Evolutionary conservation across 768 basidiomycete genomes (phyloP).

Genomic region (Suillus luteus): DNA sequence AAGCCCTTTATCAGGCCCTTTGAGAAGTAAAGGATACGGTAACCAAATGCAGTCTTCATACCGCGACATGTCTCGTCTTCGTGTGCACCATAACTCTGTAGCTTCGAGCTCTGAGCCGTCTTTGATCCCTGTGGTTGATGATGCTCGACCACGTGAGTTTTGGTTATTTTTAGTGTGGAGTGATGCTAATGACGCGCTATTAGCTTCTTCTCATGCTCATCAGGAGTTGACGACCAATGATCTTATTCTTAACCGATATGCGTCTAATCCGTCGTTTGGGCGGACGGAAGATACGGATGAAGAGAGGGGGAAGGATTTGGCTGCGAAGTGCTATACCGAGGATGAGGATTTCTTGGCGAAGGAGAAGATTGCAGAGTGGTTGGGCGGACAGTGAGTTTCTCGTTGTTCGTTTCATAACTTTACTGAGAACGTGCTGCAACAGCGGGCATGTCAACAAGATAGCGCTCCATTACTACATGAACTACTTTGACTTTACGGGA

Average conservation of each 20-base stretch:
- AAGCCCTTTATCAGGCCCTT: conserved; percentile 47
- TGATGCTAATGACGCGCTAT: conserved; percentile 11
- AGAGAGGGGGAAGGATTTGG: conserved; percentile 67
- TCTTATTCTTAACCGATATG: conserved; percentile 45
- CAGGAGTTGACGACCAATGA: conserved; percentile 61
- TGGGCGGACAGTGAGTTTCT: conserved; percentile 85
- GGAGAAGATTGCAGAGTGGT: conserved; percentile 96
- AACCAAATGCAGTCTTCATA: conserved; percentile 39
- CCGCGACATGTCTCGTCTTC: conserved; percentile 47
- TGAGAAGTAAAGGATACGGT: conserved; percentile 44
- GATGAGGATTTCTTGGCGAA: conserved; percentile 81
- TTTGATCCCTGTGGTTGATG: conserved; percentile 56
- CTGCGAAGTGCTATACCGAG: conserved; percentile 80
- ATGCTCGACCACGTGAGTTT: conserved; percentile 49
- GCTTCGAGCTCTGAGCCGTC: conserved; percentile 87
- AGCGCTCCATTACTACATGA: conserved; percentile 79
- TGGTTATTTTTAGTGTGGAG: conserved; percentile 20
- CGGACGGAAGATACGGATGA: conserved; percentile 62
- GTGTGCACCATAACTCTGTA: conserved; percentile 67
- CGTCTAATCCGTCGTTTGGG: conserved; percentile 39
- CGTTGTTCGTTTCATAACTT: conserved; percentile 7
- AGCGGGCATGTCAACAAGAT: conserved; percentile 78
- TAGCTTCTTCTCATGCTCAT: conserved; percentile 40
- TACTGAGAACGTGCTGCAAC: conserved; percentile 13
- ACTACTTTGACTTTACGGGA: conserved; percentile 84